These are phyloP conservation scores for Aechmea fasciata DNA, from an alignment of 176 grass and related monocot genomes.

Conservation along the genomic window DNA sequence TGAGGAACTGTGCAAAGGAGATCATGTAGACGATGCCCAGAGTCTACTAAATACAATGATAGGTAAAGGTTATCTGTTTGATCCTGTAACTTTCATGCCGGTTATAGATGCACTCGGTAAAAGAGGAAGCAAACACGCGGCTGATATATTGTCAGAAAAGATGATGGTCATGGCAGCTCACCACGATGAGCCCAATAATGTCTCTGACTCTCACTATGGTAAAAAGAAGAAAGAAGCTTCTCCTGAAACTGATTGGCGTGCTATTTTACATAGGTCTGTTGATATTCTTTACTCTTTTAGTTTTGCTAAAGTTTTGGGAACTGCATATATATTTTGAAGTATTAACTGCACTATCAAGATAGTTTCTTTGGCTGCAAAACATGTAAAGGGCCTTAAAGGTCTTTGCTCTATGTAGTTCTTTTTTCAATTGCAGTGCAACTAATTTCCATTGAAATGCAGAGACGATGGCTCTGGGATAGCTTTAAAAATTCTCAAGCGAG, in stretches of 20 bases:
- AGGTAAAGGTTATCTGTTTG: conserved; percentile 58
- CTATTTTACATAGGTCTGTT: conserved; percentile 67
- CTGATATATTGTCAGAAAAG: conserved; percentile 65
- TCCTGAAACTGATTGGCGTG: conserved; percentile 53
- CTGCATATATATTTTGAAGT: no score
- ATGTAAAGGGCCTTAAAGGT: neutral
- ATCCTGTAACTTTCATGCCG: conserved; percentile 70
- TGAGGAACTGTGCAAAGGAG: conserved; percentile 50
- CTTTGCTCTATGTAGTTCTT: conserved; percentile 2
- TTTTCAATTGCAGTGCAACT: conserved; percentile 20
- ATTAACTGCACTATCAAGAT: no score
- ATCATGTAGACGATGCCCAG: conserved; percentile 39
- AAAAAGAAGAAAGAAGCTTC: conserved; percentile 29
- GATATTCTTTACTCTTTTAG: conserved; percentile 5
- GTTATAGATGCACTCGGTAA: conserved; percentile 63
- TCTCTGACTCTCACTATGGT: conserved; percentile 4
- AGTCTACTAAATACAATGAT: conserved; percentile 59
- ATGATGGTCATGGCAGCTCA: conserved; percentile 74
- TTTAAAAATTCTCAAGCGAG: conserved; percentile 87
- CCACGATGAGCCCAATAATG: conserved; percentile 14
- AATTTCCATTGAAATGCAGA: conserved; percentile 36
- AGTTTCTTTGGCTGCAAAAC: conserved; percentile 11
- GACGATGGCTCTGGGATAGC: conserved; percentile 67
- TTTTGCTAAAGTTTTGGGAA: neutral
- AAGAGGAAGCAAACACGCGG: conserved; percentile 70